Base-by-base conservation (phyloP, 78 protist genomes). In the Dictyostelium capitatum region DNA sequence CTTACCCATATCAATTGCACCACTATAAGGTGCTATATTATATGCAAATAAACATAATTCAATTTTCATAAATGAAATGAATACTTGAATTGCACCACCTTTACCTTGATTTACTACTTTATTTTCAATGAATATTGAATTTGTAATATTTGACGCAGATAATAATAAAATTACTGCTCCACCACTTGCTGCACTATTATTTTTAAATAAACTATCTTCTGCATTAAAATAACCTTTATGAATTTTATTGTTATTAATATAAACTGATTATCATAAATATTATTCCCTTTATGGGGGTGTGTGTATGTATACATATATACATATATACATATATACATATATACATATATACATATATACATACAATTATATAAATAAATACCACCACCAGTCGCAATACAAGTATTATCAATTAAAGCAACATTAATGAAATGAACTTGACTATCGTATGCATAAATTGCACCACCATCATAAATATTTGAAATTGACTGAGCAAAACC, bases 1-100 rank as follows among this genome's bases (percentile, higher is more conserved):
- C n/a, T n/a, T n/a, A n/a, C 79, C 54, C 37, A 84, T 23, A 59
- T 84, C 91, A 7, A 84, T 48, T 8, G 83, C 91, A 84, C 91
- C 91, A 84, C 77, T 56, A 74, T 64, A 53, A 0, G 91, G 83
- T 47, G 91, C 48, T 10, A 84, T 9, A 59, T 84, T 84, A 57
- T 84, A 84, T 30, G 37, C 59, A 25, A 84, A 84, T 23, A n/a
- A 15, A 9, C 64, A 56, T 8, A 48, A n/a, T 37, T 41, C 15
- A 14, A 41, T 72, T 0, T 14, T 20, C n/a, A 51, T 8, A 6
- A 17, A 73, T 57, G 82, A 78, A 32, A 64, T n/a, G 50, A 84
- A 74, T 23, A 46, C 30, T 37, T 54, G 25, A 11, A 84, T 37
- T 74, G 82, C 91, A 48, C 91, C 91, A 20, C 91, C 91, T 78